These are phyloP conservation scores for Globisporangium uncinulatum DNA, from an alignment of 352 stramenopile species.

Conservation along the genomic window DNA sequence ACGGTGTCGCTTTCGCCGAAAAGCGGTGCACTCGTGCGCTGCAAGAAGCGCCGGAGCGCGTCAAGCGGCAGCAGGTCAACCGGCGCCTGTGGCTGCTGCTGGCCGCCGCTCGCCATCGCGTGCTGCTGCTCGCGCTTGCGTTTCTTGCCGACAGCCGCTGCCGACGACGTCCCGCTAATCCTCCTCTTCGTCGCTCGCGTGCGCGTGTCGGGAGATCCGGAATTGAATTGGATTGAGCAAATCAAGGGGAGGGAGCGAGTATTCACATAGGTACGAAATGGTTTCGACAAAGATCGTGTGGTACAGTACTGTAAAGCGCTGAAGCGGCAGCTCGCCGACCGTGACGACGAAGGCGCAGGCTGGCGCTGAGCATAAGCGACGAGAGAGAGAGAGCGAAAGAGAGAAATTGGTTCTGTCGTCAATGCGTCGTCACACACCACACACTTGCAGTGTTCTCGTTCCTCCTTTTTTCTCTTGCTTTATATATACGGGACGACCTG, in stretches of 20 bases:
- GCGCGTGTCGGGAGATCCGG: no score
- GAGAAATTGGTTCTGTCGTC: no score
- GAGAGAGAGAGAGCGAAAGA: no score
- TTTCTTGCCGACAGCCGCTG: constrained; percentile 10
- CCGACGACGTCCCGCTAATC: constrained; percentile 15
- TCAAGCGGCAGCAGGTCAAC: constrained; percentile 36
- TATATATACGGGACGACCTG: constrained; percentile 12
- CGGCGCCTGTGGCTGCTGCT: constrained; percentile 14
- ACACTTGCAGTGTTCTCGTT: no score
- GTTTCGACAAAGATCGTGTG: no score
- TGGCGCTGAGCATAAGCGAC: no score
- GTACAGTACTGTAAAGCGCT: no score
- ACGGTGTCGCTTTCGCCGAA: constrained; percentile 32
- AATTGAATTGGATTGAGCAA: no score
- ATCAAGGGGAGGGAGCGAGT: no score
- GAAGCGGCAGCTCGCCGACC: no score
- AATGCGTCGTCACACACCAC: not conserved
- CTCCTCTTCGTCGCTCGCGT: constrained; percentile 7
- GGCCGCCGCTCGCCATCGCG: constrained; percentile 9
- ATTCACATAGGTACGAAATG: no score
- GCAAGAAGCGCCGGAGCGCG: constrained; percentile 52
- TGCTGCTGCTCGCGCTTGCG: constrained; percentile 14
- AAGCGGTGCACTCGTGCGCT: constrained; percentile 60
- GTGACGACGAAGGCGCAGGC: no score
- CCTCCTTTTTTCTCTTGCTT: constrained; percentile 3